Conservation (phyloP, 1,284 basidiomycete genomes). For the Ceratobasidium papillatum region DNA sequence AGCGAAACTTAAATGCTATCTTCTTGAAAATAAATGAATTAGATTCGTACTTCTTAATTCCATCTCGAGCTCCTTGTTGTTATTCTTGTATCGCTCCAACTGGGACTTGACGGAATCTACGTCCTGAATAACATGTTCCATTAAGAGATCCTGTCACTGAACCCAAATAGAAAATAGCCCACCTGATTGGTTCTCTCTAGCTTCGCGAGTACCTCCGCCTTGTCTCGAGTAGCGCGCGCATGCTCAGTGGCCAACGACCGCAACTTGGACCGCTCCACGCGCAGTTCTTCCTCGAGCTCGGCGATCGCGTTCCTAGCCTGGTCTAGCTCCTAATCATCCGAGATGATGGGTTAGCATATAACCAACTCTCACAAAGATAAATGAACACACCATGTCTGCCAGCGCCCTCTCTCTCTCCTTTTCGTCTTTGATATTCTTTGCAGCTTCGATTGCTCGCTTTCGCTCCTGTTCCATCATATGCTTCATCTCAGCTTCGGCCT, state of each 20-base stretch:
- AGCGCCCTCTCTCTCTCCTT: constrained; percentile 51
- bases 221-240: constrained; percentile 65
- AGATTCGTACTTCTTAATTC: constrained; percentile 66
- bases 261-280: constrained; percentile 70
- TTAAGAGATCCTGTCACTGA: constrained; percentile 17
- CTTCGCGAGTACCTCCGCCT: constrained; percentile 66
- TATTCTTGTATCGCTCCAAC: constrained; percentile 70
- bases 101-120: constrained; percentile 76
- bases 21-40: not conserved
- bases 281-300: constrained; percentile 73
- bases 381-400: constrained; percentile 62
- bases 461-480: constrained; percentile 63
- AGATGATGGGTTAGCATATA: not conserved
- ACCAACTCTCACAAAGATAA: not conserved
- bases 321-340: constrained; percentile 66
- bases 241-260: constrained; percentile 70
- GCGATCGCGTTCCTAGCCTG: constrained; percentile 68
- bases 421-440: constrained; percentile 42
- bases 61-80: constrained; percentile 71
- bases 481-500: constrained; percentile 70
- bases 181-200: constrained; percentile 75
- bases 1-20: constrained; percentile 41
- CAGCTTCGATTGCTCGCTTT: constrained; percentile 36
- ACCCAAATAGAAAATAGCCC: constrained; percentile 46
- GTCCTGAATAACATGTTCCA: constrained; percentile 59